Percentiles rank a stretch among this genome's conserved stretches.
phyloP scores from a whole-genome alignment of 164 flowering plant species.

The Kalanchoe fedtschenkoi region DNA sequence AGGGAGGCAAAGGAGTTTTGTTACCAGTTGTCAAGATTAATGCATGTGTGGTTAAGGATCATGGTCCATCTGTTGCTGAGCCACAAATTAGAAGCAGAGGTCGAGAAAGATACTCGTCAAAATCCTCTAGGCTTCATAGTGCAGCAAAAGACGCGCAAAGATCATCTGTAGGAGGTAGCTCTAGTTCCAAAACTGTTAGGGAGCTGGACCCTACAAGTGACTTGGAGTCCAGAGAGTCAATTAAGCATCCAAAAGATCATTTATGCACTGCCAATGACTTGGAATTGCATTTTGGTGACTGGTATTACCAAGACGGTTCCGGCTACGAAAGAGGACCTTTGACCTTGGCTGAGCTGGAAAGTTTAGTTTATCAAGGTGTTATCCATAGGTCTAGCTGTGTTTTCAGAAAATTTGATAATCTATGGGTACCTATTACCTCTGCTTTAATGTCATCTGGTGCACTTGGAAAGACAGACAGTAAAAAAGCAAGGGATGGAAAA shows the following conservation, averaged over 20 bases:
- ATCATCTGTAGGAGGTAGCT: constrained; percentile 33
- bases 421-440: constrained; percentile 78
- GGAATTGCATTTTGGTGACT: constrained; percentile 75
- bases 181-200: constrained; percentile 22
- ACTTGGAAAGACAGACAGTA: constrained; percentile 17
- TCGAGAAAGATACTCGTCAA: constrained; percentile 51
- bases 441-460: constrained; percentile 22
- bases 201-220: constrained; percentile 28
- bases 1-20: constrained; percentile 63
- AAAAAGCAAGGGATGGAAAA: constrained; percentile 5
- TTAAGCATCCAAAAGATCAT: constrained; percentile 54
- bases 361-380: constrained; percentile 50
- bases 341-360: constrained; percentile 52
- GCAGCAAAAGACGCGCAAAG: constrained; percentile 40
- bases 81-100: constrained; percentile 44
- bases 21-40: constrained; percentile 83
- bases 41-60: constrained; percentile 82
- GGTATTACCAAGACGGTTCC: constrained; percentile 92
- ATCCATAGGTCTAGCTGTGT: constrained; percentile 61
- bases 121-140: constrained; percentile 32
- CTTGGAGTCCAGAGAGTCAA: constrained; percentile 20
- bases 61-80: constrained; percentile 63
- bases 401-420: constrained; percentile 67
- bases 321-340: constrained; percentile 85
- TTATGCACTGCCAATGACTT: constrained; percentile 58